These are phyloP conservation scores for Penicillium sp. DNA, from an alignment of 2,329 filamentous ascomycete species.

Conservation along the genomic window DNA sequence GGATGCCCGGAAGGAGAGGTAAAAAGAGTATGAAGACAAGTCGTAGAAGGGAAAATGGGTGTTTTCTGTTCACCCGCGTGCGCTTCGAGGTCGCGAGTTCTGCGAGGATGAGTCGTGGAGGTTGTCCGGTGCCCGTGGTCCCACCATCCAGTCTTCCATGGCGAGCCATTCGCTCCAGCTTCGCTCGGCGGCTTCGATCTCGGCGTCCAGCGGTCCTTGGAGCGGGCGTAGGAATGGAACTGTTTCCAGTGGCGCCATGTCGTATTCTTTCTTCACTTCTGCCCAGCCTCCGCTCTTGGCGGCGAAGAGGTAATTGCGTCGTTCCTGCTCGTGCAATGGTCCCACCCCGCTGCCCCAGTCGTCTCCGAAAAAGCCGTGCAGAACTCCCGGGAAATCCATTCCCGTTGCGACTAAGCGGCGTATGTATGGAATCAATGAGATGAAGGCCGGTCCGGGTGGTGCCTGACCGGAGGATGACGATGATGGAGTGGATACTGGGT, in stretches of 20 bases:
- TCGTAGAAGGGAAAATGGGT: not conserved
- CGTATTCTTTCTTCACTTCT: slow-evolving; percentile 84
- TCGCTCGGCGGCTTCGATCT: slow-evolving; percentile 78
- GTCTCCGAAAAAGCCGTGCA: slow-evolving; percentile 96
- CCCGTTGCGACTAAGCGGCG: slow-evolving; percentile 87
- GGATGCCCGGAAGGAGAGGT: not conserved
- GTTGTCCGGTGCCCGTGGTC: slow-evolving; percentile 65
- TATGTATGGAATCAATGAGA: slow-evolving; percentile 84
- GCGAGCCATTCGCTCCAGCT: slow-evolving; percentile 93
- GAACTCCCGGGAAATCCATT: slow-evolving; percentile 79
- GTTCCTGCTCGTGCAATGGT: slow-evolving; percentile 80
- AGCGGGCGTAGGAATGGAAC: slow-evolving; percentile 85
- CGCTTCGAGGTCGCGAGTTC: slow-evolving; percentile 32
- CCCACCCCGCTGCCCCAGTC: slow-evolving; percentile 81
- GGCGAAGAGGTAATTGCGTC: slow-evolving; percentile 91
- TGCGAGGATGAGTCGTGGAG: slow-evolving; percentile 40
- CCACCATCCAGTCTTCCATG: slow-evolving; percentile 99
- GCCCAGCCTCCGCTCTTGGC: slow-evolving; percentile 91
- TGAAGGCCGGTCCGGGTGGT: slow-evolving; percentile 39
- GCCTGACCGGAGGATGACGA: slow-evolving; percentile 42
- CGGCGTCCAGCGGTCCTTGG: slow-evolving; percentile 70
- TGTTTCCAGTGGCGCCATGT: slow-evolving; percentile 77
- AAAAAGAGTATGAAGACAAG: not conserved
- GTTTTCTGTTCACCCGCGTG: slow-evolving; percentile 23
- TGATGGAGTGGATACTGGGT: slow-evolving; percentile 16